Base-by-base conservation (phyloP, 768 basidiomycete genomes). In the Gloeophyllum trabeum region DNA sequence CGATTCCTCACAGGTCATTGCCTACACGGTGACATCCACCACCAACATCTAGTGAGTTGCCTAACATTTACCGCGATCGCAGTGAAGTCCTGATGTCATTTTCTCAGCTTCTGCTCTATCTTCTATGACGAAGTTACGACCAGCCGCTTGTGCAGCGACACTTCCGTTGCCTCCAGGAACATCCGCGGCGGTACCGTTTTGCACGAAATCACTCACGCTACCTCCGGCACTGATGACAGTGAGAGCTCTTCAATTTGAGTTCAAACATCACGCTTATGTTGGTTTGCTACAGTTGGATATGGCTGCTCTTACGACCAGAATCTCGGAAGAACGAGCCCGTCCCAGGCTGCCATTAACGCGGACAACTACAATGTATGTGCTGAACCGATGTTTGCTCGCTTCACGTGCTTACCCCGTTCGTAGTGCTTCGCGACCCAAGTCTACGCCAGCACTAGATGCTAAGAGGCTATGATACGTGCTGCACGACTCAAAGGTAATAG, bases 1-100 rank as follows among this genome's bases (percentile, higher is more conserved):
- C n/a, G n/a, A n/a, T n/a, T n/a, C n/a, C n/a, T n/a, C n/a, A n/a
- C n/a, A n/a, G n/a, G 63, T 69, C 41, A 66, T 70, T 42, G 68
- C 67, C 4, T 70, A 72, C 58, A 70, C 67, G 19, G 52, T 63
- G 43, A 63, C 58, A 35, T 42, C 65, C n/a, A 63, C 67, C 14
- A 69, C 66, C 46, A 66, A 69, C 54, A 66, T 72, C 51, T 70
- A 69, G n/a, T n/a, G n/a, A n/a, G n/a, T n/a, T n/a, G n/a, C n/a
- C n/a, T n/a, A n/a, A n/a, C n/a, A n/a, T n/a, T n/a, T n/a, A n/a
- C n/a, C n/a, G n/a, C n/a, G n/a, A n/a, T n/a, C n/a, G n/a, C n/a
- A n/a, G n/a, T n/a, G n/a, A n/a, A n/a, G n/a, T n/a, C n/a, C n/a
- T n/a, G n/a, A n/a, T n/a, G n/a, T n/a, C n/a, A n/a, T n/a, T n/a